A percentile compares a stretch with the other conserved stretches of the same genome.
Conservation (phyloP, 2,329 filamentous ascomycete species). For the Periconia digitata region DNA sequence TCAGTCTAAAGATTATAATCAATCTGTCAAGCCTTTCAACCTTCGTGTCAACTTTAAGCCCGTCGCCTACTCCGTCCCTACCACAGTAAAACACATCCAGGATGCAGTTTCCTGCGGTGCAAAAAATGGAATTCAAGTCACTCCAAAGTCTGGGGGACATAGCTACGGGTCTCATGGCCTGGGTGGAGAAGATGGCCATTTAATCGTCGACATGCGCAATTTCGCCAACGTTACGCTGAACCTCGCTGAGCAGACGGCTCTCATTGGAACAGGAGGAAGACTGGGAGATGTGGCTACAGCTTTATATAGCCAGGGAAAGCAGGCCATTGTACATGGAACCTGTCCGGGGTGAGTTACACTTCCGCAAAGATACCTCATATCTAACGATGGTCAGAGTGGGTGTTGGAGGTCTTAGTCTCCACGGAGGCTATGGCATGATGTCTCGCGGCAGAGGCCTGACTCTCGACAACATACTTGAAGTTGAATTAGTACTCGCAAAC, state of each 20-base stretch:
- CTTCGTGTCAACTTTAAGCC: conserved; percentile 44
- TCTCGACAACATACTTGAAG: conserved; percentile 26
- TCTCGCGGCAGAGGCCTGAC: conserved; percentile 27
- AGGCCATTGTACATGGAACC: conserved; percentile 52
- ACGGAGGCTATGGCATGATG: conserved; percentile 32
- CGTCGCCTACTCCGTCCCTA: conserved; percentile 58
- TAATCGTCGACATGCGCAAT: conserved; percentile 50
- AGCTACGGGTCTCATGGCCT: conserved; percentile 57
- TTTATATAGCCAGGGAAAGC: conserved; percentile 32
- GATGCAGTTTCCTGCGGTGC: conserved; percentile 59
- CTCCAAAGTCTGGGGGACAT: conserved; percentile 63
- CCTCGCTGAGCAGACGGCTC: conserved; percentile 41
- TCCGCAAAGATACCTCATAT: not conserved
- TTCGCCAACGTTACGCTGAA: conserved; percentile 49
- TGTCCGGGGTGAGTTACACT: conserved; percentile 50
- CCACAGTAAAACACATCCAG: conserved; percentile 54
- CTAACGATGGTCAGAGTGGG: conserved; percentile 26
- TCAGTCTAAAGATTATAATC: conserved; percentile 27
- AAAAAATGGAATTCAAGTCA: conserved; percentile 52
- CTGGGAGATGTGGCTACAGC: conserved; percentile 39
- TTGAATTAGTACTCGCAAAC: conserved; percentile 36
- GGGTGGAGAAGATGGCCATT: conserved; percentile 50
- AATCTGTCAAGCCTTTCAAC: conserved; percentile 33
- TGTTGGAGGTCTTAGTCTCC: conserved; percentile 26
- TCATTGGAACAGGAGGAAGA: conserved; percentile 50